These are phyloP conservation scores for Lepidium didymum DNA, from an alignment of 345 rosid species.

Conservation along the genomic window DNA sequence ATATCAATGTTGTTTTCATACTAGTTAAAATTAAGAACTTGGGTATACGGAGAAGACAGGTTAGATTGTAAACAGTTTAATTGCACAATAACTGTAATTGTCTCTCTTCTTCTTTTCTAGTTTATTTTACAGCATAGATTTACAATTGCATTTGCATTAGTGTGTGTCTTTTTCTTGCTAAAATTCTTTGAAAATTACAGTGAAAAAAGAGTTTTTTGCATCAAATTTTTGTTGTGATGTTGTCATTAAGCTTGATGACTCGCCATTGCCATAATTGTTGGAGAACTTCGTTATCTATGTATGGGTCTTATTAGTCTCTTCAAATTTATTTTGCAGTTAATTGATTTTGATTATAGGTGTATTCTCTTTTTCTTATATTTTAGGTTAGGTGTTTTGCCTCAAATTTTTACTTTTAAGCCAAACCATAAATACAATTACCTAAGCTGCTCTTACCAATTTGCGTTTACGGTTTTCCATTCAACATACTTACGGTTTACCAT, in stretches of 20 bases:
- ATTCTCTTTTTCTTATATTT: background rate
- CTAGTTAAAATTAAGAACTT: constrained; percentile 15
- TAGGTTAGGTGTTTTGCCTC: background rate
- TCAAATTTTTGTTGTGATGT: too few relatives aligned
- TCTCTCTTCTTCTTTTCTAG: background rate
- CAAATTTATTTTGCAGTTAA: background rate
- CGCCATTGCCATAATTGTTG: background rate
- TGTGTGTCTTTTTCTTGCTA: background rate
- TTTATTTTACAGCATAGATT: background rate
- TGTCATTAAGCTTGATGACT: background rate
- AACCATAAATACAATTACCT: background rate
- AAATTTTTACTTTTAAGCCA: background rate
- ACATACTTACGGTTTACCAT: too few relatives aligned
- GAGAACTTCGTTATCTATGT: background rate
- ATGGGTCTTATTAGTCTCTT: background rate
- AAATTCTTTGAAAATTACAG: background rate
- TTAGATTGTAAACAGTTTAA: constrained; percentile 14
- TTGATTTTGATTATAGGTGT: background rate
- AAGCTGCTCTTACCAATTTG: background rate
- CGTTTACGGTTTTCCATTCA: too few relatives aligned
- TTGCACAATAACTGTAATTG: constrained; percentile 17
- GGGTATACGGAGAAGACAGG: constrained; percentile 18
- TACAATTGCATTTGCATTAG: background rate
- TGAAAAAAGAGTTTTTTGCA: too few relatives aligned
- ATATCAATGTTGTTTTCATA: constrained; percentile 25